Evolutionary conservation across 805 yeast species (phyloP).

Genomic region (Spathaspora boniae): DNA sequence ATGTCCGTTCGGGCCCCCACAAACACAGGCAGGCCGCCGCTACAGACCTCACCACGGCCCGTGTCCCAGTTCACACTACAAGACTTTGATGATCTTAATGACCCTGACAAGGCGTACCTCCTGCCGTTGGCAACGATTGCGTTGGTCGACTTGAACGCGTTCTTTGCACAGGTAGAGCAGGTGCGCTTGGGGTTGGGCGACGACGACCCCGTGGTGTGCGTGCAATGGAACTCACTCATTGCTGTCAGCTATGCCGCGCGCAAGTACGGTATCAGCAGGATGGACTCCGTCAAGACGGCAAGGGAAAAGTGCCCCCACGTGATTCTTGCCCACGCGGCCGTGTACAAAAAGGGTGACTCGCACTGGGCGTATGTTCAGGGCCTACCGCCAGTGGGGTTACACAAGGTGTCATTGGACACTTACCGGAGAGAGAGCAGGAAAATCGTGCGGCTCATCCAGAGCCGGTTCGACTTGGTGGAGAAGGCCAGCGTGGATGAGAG

Average conservation of each 20-base stretch:
- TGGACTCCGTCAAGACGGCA: conserved; percentile 71
- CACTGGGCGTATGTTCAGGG: conserved; percentile 73
- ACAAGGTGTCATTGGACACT: conserved; percentile 88
- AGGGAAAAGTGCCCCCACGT: conserved; percentile 70
- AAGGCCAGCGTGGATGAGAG: conserved; percentile 97
- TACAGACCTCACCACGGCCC: conserved; percentile 1
- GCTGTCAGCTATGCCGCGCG: conserved; percentile 93
- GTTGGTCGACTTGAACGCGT: conserved; percentile 90
- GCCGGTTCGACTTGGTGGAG: conserved; percentile 67
- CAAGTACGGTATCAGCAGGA: conserved; percentile 72
- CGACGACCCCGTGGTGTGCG: conserved; percentile 86
- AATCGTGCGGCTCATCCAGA: conserved; percentile 62
- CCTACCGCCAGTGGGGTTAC: conserved; percentile 55
- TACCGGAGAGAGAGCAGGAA: conserved; percentile 85
- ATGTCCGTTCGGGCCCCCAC: conserved; percentile 8
- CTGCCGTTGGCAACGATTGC: conserved; percentile 78
- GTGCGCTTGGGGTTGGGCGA: conserved; percentile 60
- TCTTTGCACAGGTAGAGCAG: conserved; percentile 92
- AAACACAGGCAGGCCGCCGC: neutral
- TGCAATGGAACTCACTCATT: conserved; percentile 87
- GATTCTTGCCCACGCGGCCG: conserved; percentile 87
- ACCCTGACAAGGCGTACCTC: conserved; percentile 44
- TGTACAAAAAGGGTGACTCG: conserved; percentile 81
- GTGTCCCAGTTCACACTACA: conserved; percentile 39
- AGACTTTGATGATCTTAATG: conserved; percentile 49